Base-by-base conservation (phyloP, 2,329 filamentous ascomycete genomes). In the Hymenoscyphus salicellus region DNA sequence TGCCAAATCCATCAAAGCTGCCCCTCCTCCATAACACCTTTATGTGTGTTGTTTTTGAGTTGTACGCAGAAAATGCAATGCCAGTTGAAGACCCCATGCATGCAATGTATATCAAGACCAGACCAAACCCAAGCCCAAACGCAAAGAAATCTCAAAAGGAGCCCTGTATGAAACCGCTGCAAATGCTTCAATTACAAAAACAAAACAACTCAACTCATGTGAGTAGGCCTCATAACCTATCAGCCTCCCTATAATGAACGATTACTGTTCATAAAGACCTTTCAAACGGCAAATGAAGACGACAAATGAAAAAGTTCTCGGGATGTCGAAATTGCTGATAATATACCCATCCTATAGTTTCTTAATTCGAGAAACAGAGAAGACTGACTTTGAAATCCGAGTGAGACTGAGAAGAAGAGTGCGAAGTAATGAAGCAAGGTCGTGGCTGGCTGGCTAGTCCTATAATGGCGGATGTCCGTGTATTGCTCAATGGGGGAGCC, bases 131-230 rank as follows among this genome's bases (percentile, higher is more conserved):
- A 58, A 61, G 23, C 46, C 61, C 66, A 57, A 58, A 64, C 55
- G 56, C 49, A 57, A 64, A 66, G 60, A 64, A 63, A 66, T 49
- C 46, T 38, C 23, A 46, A 59, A 55, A 61, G 64, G 52, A 60
- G 61, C 58, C 62, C 62, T 41, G 14, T 55, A 64, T 65, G 62
- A 66, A 63, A 66, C 63, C 71, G 69, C 70, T 62, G 68, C 67
- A 72, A 74, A 73, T 73, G 71, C 72, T 69, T 70, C 61, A 68
- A 67, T 61, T 63, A 72, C 70, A 70, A 64, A 70, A 65, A 70
- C 61, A 68, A 65, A 66, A 68, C 64, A 63, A 64, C 63, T 70
- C 36, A 62, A 62, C 62, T 67, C 62, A 16, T 66, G 36, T 55
- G 65, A 26, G 63, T 60, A 57, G 38, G 64, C 26, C 41, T 49